phyloP scores from a whole-genome alignment of 192 early-diverging fungal genomes.

The Coemansia sp. region DNA sequence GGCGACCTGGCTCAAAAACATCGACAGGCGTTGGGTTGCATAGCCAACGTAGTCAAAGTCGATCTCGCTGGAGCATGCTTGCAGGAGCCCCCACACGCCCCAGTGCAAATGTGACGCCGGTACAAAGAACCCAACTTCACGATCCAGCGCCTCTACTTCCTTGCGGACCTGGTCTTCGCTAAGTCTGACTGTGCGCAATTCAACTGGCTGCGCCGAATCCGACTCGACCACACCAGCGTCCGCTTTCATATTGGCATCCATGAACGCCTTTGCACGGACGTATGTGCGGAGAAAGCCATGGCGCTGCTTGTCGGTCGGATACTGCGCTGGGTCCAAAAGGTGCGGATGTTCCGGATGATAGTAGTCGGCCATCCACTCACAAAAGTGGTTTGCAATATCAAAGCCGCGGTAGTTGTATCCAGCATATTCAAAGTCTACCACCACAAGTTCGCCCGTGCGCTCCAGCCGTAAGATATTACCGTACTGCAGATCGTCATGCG shows the following conservation, averaged over 20 bases:
- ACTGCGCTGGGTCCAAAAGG: slow-evolving; percentile 42
- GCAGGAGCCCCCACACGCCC: slow-evolving; percentile 81
- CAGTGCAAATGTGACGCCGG: slow-evolving; percentile 65
- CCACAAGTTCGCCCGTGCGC: slow-evolving; percentile 60
- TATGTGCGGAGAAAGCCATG: slow-evolving; percentile 66
- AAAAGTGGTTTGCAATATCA: slow-evolving; percentile 84
- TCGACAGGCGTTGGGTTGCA: slow-evolving; percentile 56
- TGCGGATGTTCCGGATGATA: slow-evolving; percentile 57
- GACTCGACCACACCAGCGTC: slow-evolving; percentile 37
- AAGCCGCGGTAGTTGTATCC: slow-evolving; percentile 78
- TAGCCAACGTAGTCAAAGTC: slow-evolving; percentile 78
- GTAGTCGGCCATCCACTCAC: slow-evolving; percentile 85
- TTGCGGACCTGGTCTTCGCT: slow-evolving; percentile 18
- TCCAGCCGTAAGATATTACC: slow-evolving; percentile 81
- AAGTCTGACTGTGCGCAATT: slow-evolving; percentile 20
- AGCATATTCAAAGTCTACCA: slow-evolving; percentile 83
- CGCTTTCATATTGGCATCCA: slow-evolving; percentile 42
- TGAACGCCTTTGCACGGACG: slow-evolving; percentile 54
- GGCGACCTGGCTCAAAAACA: slow-evolving; percentile 46
- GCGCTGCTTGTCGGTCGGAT: slow-evolving; percentile 64
- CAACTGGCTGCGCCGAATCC: slow-evolving; percentile 8
- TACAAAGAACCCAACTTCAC: slow-evolving; percentile 36
- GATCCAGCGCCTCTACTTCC: slow-evolving; percentile 27
- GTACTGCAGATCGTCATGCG: slow-evolving; percentile 88
- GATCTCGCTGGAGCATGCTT: slow-evolving; percentile 73